Percentiles rank a stretch among this genome's conserved stretches.
These are phyloP conservation scores for Hyaloscypha bicolor DNA, from an alignment of 495 filamentous ascomycete species.

Conservation along the genomic window DNA sequence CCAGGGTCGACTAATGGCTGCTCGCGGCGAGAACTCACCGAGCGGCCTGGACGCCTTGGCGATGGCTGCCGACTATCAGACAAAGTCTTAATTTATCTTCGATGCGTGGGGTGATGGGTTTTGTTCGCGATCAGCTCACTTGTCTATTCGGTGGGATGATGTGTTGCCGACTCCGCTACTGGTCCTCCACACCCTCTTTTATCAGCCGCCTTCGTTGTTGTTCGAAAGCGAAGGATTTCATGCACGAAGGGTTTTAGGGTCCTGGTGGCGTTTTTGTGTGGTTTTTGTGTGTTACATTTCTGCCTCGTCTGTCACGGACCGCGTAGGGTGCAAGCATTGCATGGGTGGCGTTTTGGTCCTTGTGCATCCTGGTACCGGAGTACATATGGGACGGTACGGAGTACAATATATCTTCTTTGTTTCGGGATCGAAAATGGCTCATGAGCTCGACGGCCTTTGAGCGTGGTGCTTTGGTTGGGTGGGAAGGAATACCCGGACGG, in stretches of 20 bases:
- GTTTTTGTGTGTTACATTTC: neutral
- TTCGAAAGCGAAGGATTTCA: neutral
- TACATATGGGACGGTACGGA: neutral
- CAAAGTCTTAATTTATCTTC: neutral
- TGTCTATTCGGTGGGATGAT: neutral
- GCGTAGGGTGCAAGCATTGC: neutral
- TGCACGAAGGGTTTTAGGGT: slow-evolving; percentile 5
- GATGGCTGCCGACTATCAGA: slow-evolving; percentile 12
- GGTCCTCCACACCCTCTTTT: neutral
- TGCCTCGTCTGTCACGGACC: neutral
- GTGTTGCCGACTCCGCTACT: neutral
- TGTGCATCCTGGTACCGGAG: neutral
- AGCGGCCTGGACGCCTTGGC: slow-evolving; percentile 22
- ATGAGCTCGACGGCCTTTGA: neutral
- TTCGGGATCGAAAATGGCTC: neutral
- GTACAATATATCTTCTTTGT: neutral
- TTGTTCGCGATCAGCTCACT: neutral
- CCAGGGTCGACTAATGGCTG: slow-evolving; percentile 8
- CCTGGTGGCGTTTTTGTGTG: neutral
- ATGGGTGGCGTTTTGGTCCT: neutral
- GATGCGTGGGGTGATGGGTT: neutral
- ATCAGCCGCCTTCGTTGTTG: no score
- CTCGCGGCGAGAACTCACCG: neutral
- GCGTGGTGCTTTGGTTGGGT: neutral
- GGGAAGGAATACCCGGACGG: neutral